These are phyloP conservation scores for Alternaria angustiovoidea DNA, from an alignment of 2,329 filamentous ascomycete species.

Conservation along the genomic window DNA sequence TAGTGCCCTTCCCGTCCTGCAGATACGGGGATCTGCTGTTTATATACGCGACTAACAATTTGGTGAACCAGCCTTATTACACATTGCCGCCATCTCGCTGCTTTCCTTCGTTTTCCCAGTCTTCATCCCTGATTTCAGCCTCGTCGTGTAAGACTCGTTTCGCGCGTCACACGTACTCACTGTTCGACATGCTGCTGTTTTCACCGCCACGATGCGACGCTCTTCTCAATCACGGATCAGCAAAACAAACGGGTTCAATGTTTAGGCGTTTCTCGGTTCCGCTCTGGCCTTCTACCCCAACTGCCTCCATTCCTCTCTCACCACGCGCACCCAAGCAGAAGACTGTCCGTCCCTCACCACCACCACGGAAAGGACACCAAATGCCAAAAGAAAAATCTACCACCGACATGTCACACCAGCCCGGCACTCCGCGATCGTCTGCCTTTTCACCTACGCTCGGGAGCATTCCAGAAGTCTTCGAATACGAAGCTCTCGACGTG, in stretches of 20 bases:
- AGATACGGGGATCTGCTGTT: slow-evolving; percentile 25
- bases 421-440: slow-evolving; percentile 26
- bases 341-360: slow-evolving; percentile 13
- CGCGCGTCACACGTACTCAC: slow-evolving; percentile 15
- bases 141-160: slow-evolving; percentile 7
- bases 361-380: slow-evolving; percentile 11
- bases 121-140: slow-evolving; percentile 6
- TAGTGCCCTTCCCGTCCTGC: slow-evolving; percentile 24
- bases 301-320: slow-evolving; percentile 27
- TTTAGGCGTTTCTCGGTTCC: slow-evolving; percentile 24
- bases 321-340: slow-evolving; percentile 18
- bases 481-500: slow-evolving; percentile 29
- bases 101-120: slow-evolving; percentile 15
- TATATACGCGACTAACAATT: slow-evolving; percentile 20
- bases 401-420: slow-evolving; percentile 25
- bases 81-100: slow-evolving; percentile 17
- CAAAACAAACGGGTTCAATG: slow-evolving; percentile 23
- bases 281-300: slow-evolving; percentile 25
- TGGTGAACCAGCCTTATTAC: slow-evolving; percentile 16
- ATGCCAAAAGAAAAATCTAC: slow-evolving; percentile 10
- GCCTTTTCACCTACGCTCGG: slow-evolving; percentile 36
- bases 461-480: slow-evolving; percentile 36
- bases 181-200: slow-evolving; percentile 37
- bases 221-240: slow-evolving; percentile 8
- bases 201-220: slow-evolving; percentile 33